Percentiles rank a stretch among this genome's conserved stretches.
These are phyloP conservation scores for Cryptococcus sp. DNA, from an alignment of 1,284 basidiomycete species.

Conservation along the genomic window DNA sequence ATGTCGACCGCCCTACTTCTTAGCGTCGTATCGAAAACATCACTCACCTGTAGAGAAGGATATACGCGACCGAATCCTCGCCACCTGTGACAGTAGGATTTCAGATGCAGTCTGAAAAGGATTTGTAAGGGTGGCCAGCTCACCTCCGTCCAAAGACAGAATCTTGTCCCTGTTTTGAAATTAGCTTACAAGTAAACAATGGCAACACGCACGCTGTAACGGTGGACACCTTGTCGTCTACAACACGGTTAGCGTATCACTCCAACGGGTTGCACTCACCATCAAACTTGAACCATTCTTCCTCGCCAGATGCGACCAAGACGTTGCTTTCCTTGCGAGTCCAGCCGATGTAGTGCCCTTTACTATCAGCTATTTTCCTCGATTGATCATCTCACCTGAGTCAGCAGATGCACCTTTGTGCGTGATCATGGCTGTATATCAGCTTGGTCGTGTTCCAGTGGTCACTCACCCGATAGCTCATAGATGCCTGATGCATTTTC, in stretches of 20 bases:
- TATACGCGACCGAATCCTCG: slow-evolving; percentile 32
- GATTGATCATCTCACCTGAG: slow-evolving; percentile 58
- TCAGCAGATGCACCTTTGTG: slow-evolving; percentile 96
- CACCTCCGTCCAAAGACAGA: slow-evolving; percentile 80
- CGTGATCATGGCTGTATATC: slow-evolving; percentile 75
- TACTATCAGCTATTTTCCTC: background rate
- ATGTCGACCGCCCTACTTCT: background rate
- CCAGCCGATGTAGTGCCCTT: slow-evolving; percentile 85
- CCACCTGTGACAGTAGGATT: background rate
- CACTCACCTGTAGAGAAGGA: slow-evolving; percentile 71
- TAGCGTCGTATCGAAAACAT: background rate
- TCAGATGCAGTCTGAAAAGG: no score
- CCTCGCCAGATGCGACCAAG: slow-evolving; percentile 34
- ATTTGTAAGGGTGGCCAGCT: slow-evolving; percentile 76
- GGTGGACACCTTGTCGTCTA: slow-evolving; percentile 79
- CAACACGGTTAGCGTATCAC: slow-evolving; percentile 51
- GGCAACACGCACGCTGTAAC: slow-evolving; percentile 28
- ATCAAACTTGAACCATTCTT: slow-evolving; percentile 71
- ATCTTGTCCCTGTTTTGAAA: slow-evolving; percentile 70
- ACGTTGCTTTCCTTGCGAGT: slow-evolving; percentile 36
- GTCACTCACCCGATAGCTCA: slow-evolving; percentile 50
- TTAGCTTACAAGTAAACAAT: slow-evolving; percentile 15
- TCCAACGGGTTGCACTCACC: slow-evolving; percentile 31
- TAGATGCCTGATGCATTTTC: slow-evolving; percentile 48
- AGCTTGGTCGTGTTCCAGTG: background rate